Evolutionary conservation across 2,329 filamentous ascomycete genomes (phyloP).

Genomic region (Rutstroemia sp.): DNA sequence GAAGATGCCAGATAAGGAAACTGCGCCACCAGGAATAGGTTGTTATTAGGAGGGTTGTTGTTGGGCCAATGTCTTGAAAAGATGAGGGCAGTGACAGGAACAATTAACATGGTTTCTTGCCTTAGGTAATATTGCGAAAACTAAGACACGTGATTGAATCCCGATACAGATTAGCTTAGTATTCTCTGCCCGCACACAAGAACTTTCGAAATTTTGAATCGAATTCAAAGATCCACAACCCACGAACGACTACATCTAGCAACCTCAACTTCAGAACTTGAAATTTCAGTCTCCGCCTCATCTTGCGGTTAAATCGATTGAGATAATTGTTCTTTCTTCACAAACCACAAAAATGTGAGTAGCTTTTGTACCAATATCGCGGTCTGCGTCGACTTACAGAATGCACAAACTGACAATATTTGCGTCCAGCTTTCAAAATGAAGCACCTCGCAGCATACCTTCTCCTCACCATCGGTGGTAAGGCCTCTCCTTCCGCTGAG

Average conservation of each 20-base stretch:
- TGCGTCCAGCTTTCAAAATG: conserved; percentile 63
- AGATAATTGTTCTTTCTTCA: conserved; percentile 65
- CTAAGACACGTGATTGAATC: background rate
- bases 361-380: background rate
- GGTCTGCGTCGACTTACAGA: background rate
- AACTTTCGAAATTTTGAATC: conserved; percentile 7
- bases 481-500: conserved; percentile 73
- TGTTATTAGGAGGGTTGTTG: conserved; percentile 6
- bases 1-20: background rate
- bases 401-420: conserved; percentile 15
- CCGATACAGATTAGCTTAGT: background rate
- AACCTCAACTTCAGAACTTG: conserved; percentile 48
- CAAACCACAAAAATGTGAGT: conserved; percentile 24
- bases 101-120: conserved; percentile 1
- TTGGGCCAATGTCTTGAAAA: background rate
- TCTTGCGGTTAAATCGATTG: conserved; percentile 99
- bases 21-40: background rate
- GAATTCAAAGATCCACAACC: conserved; percentile 8
- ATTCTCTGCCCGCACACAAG: conserved; percentile 2
- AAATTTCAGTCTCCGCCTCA: conserved; percentile 99
- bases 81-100: background rate
- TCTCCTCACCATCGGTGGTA: conserved; percentile 90
- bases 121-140: background rate
- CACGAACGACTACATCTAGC: background rate
- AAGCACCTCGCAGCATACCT: conserved; percentile 99